phyloP scores from a whole-genome alignment of 1,284 basidiomycete genomes.

The Malassezia caprae region DNA sequence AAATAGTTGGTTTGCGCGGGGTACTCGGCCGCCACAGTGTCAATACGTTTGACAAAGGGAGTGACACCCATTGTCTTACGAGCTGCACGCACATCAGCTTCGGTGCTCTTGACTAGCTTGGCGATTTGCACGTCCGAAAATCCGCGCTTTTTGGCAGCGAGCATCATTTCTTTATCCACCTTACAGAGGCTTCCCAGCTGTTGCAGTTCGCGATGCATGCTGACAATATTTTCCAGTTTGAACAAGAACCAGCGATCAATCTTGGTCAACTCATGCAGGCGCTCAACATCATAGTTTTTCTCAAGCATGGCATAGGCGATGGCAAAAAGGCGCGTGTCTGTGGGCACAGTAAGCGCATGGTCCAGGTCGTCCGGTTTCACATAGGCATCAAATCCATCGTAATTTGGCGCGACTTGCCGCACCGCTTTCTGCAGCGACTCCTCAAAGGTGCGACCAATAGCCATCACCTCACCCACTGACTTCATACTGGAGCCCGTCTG shows the following conservation, averaged over 20 bases:
- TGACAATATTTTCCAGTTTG: conserved; percentile 94
- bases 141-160: conserved; percentile 50
- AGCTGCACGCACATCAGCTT: conserved; percentile 68
- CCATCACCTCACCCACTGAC: conserved; percentile 99
- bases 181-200: conserved; percentile 54
- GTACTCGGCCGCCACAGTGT: conserved; percentile 96
- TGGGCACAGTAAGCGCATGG: conserved; percentile 61
- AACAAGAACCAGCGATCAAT: conserved; percentile 96
- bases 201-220: conserved; percentile 39
- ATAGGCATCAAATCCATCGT: conserved; percentile 59
- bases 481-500: conserved; percentile 97
- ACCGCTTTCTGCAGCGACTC: conserved; percentile 98
- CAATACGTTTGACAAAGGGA: conserved; percentile 98
- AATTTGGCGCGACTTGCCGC: conserved; percentile 85
- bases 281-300: conserved; percentile 79
- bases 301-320: conserved; percentile 96
- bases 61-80: conserved; percentile 79
- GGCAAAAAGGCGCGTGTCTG: conserved; percentile 87
- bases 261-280: conserved; percentile 85
- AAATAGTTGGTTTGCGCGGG: conserved; percentile 99
- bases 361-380: conserved; percentile 74
- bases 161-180: conserved; percentile 51
- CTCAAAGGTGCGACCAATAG: conserved; percentile 96
- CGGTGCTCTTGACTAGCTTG: conserved; percentile 58
- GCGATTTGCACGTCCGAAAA: conserved; percentile 92